Percentiles rank a stretch among this genome's conserved stretches.
Conservation (phyloP, 2,329 filamentous ascomycete species). For the Ophiostoma novo-ulmi region DNA sequence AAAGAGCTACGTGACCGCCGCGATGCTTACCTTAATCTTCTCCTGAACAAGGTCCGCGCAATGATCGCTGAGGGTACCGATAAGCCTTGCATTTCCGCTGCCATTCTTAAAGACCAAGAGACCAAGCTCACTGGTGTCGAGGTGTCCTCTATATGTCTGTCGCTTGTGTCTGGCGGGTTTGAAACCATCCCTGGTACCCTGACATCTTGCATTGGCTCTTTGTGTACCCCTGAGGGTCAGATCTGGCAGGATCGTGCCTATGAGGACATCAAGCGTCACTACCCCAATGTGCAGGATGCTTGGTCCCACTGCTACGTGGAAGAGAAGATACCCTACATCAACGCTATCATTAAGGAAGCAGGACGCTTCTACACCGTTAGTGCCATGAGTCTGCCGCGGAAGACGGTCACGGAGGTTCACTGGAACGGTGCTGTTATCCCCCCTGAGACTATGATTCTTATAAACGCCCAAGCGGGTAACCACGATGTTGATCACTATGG, state of each 20-base stretch:
- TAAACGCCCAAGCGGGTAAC: slow-evolving; percentile 70
- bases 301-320: slow-evolving; percentile 68
- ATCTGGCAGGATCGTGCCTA: slow-evolving; percentile 65
- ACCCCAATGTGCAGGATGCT: slow-evolving; percentile 65
- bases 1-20: slow-evolving; percentile 44
- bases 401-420: slow-evolving; percentile 65
- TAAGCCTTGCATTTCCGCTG: slow-evolving; percentile 32
- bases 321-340: slow-evolving; percentile 72
- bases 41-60: slow-evolving; percentile 51
- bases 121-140: slow-evolving; percentile 48
- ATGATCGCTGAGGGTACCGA: slow-evolving; percentile 31
- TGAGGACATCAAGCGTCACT: slow-evolving; percentile 63
- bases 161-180: slow-evolving; percentile 72
- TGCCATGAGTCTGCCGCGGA: slow-evolving; percentile 69
- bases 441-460: slow-evolving; percentile 72
- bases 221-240: slow-evolving; percentile 63
- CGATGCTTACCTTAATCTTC: slow-evolving; percentile 52
- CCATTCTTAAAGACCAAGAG: slow-evolving; percentile 30
- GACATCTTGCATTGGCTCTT: slow-evolving; percentile 72
- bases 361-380: slow-evolving; percentile 76
- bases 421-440: slow-evolving; percentile 65
- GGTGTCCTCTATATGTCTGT: slow-evolving; percentile 62
- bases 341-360: slow-evolving; percentile 72
- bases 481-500: slow-evolving; percentile 67
- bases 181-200: slow-evolving; percentile 77